A percentile compares a stretch with the other conserved stretches of the same genome.
These are phyloP conservation scores for Sugiyamaella valdiviana DNA, from an alignment of 805 yeast species.

Conservation along the genomic window DNA sequence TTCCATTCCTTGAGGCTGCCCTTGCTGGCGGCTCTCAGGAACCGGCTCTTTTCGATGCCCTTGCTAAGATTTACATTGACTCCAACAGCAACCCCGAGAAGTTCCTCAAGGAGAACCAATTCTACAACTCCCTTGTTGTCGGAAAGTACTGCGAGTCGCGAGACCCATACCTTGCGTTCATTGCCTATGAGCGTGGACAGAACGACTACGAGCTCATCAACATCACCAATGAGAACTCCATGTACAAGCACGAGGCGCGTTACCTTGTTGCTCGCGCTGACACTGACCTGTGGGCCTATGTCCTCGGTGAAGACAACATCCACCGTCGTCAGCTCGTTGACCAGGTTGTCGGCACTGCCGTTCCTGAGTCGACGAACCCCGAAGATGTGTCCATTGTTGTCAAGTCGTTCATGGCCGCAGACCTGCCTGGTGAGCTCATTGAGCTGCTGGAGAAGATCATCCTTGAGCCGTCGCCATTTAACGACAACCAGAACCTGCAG, in stretches of 20 bases:
- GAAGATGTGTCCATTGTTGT: slow-evolving; percentile 92
- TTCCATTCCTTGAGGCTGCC: slow-evolving; percentile 90
- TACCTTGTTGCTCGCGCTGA: slow-evolving; percentile 88
- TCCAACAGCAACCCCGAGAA: slow-evolving; percentile 96
- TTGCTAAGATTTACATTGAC: slow-evolving; percentile 97
- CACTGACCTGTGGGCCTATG: slow-evolving; percentile 71
- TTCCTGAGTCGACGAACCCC: slow-evolving; percentile 88
- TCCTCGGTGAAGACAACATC: slow-evolving; percentile 64
- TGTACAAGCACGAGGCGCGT: slow-evolving; percentile 99
- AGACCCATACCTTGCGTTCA: slow-evolving; percentile 96
- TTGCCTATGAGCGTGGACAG: slow-evolving; percentile 92
- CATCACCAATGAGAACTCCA: slow-evolving; percentile 93
- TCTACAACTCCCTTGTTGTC: slow-evolving; percentile 87
- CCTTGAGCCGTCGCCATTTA: slow-evolving; percentile 94
- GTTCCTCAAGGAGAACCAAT: slow-evolving; percentile 83
- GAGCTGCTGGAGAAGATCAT: slow-evolving; percentile 94
- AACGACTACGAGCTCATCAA: slow-evolving; percentile 84
- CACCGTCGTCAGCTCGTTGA: slow-evolving; percentile 91
- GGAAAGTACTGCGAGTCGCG: slow-evolving; percentile 99
- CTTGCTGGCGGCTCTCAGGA: slow-evolving; percentile 77
- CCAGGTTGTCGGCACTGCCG: slow-evolving; percentile 92
- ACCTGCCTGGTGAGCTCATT: slow-evolving; percentile 84
- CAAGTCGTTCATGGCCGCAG: slow-evolving; percentile 93
- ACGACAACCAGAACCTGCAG: slow-evolving; percentile 90
- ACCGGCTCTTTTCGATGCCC: slow-evolving; percentile 85